Evolutionary conservation across 139 green algal species (phyloP).

Genomic region (Volvox africanus): DNA sequence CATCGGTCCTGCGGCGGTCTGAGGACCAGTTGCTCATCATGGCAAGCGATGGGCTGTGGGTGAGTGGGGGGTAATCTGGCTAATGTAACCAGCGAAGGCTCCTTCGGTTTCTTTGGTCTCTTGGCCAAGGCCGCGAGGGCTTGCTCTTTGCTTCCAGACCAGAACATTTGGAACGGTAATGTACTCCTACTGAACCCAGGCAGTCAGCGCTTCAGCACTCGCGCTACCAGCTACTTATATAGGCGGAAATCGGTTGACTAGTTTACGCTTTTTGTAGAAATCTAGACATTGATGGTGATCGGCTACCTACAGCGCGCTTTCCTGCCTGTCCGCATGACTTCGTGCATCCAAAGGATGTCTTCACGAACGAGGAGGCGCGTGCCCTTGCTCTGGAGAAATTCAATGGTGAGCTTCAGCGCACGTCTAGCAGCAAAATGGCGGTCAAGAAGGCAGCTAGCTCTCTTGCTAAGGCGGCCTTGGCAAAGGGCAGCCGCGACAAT

Average conservation of each 20-base stretch:
- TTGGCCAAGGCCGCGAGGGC: too few relatives aligned
- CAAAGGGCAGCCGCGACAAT: slow-evolving; percentile 72
- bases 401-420: slow-evolving; percentile 32
- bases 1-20: slow-evolving; percentile 50
- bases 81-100: background rate
- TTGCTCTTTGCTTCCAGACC: too few relatives aligned
- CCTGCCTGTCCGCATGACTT: too few relatives aligned
- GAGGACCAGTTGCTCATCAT: slow-evolving; percentile 80
- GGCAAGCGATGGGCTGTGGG: slow-evolving; percentile 72
- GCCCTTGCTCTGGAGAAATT: slow-evolving; percentile 48
- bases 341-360: slow-evolving; percentile 49
- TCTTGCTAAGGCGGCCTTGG: slow-evolving; percentile 76
- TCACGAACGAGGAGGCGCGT: slow-evolving; percentile 74
- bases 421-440: slow-evolving; percentile 38
- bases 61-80: background rate
- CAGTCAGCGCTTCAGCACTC: too few relatives aligned
- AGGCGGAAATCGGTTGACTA: too few relatives aligned
- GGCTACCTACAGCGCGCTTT: too few relatives aligned
- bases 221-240: too few relatives aligned
- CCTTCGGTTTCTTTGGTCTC: too few relatives aligned
- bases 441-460: slow-evolving; percentile 69
- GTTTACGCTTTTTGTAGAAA: too few relatives aligned
- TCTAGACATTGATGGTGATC: too few relatives aligned
- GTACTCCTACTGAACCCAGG: too few relatives aligned
- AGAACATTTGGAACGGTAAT: too few relatives aligned